A percentile compares a stretch with the other conserved stretches of the same genome.
phyloP scores from a whole-genome alignment of 306 rosid genomes.

The Mimosa bimucronata region DNA sequence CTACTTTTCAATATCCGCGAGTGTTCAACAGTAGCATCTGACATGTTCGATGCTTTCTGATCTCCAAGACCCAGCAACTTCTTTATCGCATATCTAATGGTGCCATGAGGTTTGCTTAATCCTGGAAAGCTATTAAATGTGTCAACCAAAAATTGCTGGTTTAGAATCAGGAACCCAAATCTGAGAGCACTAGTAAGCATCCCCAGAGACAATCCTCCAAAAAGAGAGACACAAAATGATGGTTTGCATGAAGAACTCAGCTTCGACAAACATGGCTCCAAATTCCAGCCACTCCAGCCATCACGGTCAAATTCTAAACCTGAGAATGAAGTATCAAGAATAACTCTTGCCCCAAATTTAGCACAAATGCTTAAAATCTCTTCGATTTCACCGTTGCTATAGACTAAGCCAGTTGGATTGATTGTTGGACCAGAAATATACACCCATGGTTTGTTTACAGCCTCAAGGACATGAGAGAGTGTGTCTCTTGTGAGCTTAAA shows the following conservation, averaged over 20 bases:
- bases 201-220: conserved; percentile 87
- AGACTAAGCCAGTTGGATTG: conserved; percentile 88
- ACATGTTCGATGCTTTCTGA: conserved; percentile 64
- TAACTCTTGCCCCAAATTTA: conserved; percentile 83
- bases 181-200: conserved; percentile 77
- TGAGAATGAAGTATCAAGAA: conserved; percentile 89
- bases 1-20: conserved; percentile 59
- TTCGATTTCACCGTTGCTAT: conserved; percentile 72
- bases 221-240: conserved; percentile 75
- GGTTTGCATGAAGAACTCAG: conserved; percentile 54
- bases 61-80: conserved; percentile 73
- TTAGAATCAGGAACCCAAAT: conserved; percentile 80
- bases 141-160: conserved; percentile 63
- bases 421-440: conserved; percentile 96
- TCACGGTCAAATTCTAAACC: conserved; percentile 85
- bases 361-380: conserved; percentile 68
- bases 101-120: conserved; percentile 81
- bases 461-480: conserved; percentile 60
- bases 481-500: conserved; percentile 71
- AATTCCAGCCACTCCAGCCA: conserved; percentile 87
- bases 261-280: conserved; percentile 64
- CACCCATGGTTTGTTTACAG: conserved; percentile 80
- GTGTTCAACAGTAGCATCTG: conserved; percentile 65
- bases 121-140: conserved; percentile 77
- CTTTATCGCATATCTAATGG: conserved; percentile 85